Evolutionary conservation across 2,329 filamentous ascomycete species (phyloP), one percentile per base, ranked within the genome.

Genomic region (Dactylonectria macrodidyma): DNA sequence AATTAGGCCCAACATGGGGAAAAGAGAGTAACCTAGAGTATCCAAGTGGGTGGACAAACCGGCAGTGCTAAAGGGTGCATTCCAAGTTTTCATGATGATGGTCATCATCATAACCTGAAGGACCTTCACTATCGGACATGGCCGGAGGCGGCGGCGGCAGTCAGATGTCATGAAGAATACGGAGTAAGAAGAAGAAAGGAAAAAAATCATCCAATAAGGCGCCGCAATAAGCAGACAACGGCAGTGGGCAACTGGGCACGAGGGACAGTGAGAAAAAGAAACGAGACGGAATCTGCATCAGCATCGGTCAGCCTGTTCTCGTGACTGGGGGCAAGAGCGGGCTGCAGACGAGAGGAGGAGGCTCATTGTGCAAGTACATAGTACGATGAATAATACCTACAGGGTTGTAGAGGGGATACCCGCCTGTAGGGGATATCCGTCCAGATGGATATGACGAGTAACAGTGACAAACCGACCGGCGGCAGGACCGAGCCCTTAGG

Each of bases 271-370:
- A 3, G 36, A 14, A 6, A 51, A 26, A 51, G 47, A 51, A 30
- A 51, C 16, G 2, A 51, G 47, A 51, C 5, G 44, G n/a, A n/a
- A 10, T 16, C 41, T 8, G 41, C 19, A 16, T 10, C 41, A 47
- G 11, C 19, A n/a, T 14, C 44, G 22, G 44, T 19, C 19, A 19
- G 4, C 5, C 10, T 47, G 14, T 14, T 14, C 51, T 54, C 51
- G 51, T 54, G 51, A 54, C 51, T 54, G 33, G 33, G 22, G 51
- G 51, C 30, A 19, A 22, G 51, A 52, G 50, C 50, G 34, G 50
- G 26, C 30, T 26, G 30, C 46, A 11, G 11, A 47, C 5, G 8
- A 10, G 36, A 5, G 14, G 8, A 6, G 41, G 41, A 14, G 11
- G 24, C 36, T 10, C 33, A 24, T 30, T 34, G 41, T n/a, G n/a